phyloP scores from a whole-genome alignment of 2,329 filamentous ascomycete genomes.

The Fusarium sp. region DNA sequence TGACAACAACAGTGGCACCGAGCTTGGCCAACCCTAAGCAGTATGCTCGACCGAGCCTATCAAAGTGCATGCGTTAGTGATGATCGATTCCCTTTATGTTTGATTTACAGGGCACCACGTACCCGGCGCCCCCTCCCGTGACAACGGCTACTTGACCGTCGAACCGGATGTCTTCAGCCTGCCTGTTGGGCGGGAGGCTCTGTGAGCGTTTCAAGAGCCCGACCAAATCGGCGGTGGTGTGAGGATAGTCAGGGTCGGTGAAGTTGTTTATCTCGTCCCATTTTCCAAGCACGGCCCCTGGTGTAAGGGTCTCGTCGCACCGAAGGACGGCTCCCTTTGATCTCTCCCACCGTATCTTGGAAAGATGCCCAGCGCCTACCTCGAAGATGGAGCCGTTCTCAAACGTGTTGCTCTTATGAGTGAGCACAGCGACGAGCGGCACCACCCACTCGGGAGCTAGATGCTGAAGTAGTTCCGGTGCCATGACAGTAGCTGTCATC shows the following conservation, averaged over 20 bases:
- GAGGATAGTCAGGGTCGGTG: conserved; percentile 80
- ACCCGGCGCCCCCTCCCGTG: conserved; percentile 85
- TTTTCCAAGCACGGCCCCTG: conserved; percentile 85
- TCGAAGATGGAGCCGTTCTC: conserved; percentile 94
- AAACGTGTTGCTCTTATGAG: conserved; percentile 81
- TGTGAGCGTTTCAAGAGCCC: conserved; percentile 70
- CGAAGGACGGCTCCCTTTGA: conserved; percentile 88
- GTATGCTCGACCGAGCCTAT: conserved; percentile 80
- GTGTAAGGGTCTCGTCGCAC: conserved; percentile 87
- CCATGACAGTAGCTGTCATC: conserved; percentile 98
- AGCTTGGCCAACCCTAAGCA: conserved; percentile 85
- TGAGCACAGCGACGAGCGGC: conserved; percentile 86
- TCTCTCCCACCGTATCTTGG: conserved; percentile 95
- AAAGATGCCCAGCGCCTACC: conserved; percentile 88
- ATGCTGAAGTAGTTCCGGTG: conserved; percentile 85
- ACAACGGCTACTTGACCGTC: conserved; percentile 85
- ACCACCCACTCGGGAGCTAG: conserved; percentile 96
- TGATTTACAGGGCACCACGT: conserved; percentile 45
- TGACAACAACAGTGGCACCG: conserved; percentile 88
- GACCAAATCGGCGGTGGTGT: conserved; percentile 88
- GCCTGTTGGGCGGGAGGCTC: conserved; percentile 63
- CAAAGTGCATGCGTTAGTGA: too few relatives aligned
- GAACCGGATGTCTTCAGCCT: conserved; percentile 80
- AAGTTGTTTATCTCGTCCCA: conserved; percentile 92
- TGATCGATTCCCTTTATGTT: too few relatives aligned